A percentile compares a stretch with the other conserved stretches of the same genome.
Evolutionary conservation across 768 basidiomycete genomes (phyloP).

Genomic region (Cyclocybe aegerita): DNA sequence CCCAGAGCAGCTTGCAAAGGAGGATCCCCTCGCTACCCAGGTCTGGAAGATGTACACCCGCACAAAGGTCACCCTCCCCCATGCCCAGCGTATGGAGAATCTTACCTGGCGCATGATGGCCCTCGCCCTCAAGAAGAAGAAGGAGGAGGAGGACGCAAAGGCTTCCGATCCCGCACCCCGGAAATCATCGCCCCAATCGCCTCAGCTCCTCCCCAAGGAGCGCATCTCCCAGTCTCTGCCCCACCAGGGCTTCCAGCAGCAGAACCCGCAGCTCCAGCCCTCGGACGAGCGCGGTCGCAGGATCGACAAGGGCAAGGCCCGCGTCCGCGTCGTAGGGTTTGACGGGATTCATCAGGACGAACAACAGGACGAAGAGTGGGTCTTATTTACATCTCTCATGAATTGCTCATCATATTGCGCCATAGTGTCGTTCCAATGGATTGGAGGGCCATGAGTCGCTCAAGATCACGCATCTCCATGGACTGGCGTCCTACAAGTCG

Average conservation of each 20-base stretch:
- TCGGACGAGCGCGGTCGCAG: slow-evolving; percentile 65
- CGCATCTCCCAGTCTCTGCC: slow-evolving; percentile 7
- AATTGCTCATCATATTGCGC: slow-evolving; percentile 19
- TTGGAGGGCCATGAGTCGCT: slow-evolving; percentile 90
- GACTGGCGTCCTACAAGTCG: slow-evolving; percentile 84
- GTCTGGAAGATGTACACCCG: slow-evolving; percentile 97
- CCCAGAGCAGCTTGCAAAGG: slow-evolving; percentile 67
- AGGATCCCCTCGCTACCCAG: slow-evolving; percentile 92
- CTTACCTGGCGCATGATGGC: slow-evolving; percentile 99
- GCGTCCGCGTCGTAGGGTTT: slow-evolving; percentile 79
- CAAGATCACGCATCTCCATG: slow-evolving; percentile 88
- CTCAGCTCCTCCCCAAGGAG: slow-evolving; percentile 4
- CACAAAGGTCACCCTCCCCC: slow-evolving; percentile 85
- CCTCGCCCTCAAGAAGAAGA: slow-evolving; percentile 86
- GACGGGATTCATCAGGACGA: slow-evolving; percentile 74
- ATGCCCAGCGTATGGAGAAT: slow-evolving; percentile 97
- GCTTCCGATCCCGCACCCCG: slow-evolving; percentile 4
- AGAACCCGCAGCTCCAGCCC: slow-evolving; percentile 19
- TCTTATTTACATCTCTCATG: slow-evolving; percentile 20
- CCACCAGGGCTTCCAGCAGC: not conserved
- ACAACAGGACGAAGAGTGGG: slow-evolving; percentile 74
- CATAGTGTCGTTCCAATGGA: slow-evolving; percentile 75
- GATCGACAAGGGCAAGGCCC: slow-evolving; percentile 78
- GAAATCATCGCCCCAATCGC: slow-evolving; percentile 9
- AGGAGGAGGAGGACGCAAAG: slow-evolving; percentile 59